Evolutionary conservation across 805 yeast genomes (phyloP).

Genomic region (Myxozyma kluyveri): DNA sequence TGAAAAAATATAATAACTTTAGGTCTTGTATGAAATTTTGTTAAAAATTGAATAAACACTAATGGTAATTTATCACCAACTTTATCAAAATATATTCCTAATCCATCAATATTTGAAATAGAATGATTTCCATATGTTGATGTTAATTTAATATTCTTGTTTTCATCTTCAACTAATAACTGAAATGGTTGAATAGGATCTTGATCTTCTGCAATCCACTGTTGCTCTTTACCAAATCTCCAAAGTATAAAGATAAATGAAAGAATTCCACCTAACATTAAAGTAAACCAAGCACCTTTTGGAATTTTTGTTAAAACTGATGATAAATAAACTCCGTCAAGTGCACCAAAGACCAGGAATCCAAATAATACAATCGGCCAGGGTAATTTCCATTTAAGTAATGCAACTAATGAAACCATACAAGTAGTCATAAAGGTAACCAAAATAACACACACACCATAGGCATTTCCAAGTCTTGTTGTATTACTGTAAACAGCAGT

Average conservation of each 20-base stretch:
- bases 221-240: slow-evolving; percentile 39
- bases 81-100: slow-evolving; percentile 9
- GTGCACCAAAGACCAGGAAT: slow-evolving; percentile 45
- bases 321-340: slow-evolving; percentile 48
- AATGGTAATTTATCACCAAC: slow-evolving; percentile 14
- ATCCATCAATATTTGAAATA: not conserved
- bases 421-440: slow-evolving; percentile 54
- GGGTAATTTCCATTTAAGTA: slow-evolving; percentile 46
- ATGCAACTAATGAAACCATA: slow-evolving; percentile 47
- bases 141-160: not conserved
- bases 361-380: slow-evolving; percentile 39
- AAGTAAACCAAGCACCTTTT: slow-evolving; percentile 64
- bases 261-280: slow-evolving; percentile 45
- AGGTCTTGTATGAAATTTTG: slow-evolving; percentile 18
- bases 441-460: slow-evolving; percentile 60
- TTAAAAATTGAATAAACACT: slow-evolving; percentile 11
- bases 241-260: slow-evolving; percentile 45
- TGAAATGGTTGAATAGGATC: not conserved
- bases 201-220: not conserved
- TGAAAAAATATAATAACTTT: slow-evolving; percentile 16
- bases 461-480: slow-evolving; percentile 53
- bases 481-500: slow-evolving; percentile 42
- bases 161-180: not conserved
- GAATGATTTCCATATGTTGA: not conserved
- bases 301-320: slow-evolving; percentile 47